These are phyloP conservation scores for Fereydounia khargensis DNA, from an alignment of 1,284 basidiomycete genomes.

Conservation along the genomic window DNA sequence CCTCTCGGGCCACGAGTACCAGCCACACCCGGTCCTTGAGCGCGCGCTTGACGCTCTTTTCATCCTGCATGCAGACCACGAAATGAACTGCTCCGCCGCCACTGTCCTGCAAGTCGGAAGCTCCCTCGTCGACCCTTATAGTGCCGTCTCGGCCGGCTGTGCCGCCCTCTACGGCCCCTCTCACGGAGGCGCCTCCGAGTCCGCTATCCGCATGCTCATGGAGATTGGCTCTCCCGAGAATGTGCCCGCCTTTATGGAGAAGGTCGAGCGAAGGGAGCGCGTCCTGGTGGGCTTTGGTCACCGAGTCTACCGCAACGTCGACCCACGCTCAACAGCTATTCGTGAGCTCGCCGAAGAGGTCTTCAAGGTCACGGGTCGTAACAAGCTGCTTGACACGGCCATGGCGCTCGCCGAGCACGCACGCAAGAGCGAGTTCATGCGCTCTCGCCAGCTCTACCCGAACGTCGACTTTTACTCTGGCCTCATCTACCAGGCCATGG, in stretches of 20 bases:
- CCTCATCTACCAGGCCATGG: constrained; percentile 81
- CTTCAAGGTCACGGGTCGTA: constrained; percentile 66
- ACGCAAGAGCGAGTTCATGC: constrained; percentile 77
- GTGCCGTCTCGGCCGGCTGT: constrained; percentile 63
- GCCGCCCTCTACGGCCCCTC: constrained; percentile 65
- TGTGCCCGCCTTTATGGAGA: constrained; percentile 59
- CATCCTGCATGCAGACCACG: constrained; percentile 76
- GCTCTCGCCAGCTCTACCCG: constrained; percentile 3
- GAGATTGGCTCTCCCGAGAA: constrained; percentile 4
- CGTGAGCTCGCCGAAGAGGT: constrained; percentile 82
- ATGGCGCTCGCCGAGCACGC: constrained; percentile 82
- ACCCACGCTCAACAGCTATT: constrained; percentile 82
- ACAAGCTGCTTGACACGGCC: constrained; percentile 77
- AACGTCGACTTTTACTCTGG: constrained; percentile 58
- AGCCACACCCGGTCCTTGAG: constrained; percentile 74
- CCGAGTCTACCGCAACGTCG: constrained; percentile 62
- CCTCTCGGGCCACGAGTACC: constrained; percentile 66
- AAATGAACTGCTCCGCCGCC: constrained; percentile 78
- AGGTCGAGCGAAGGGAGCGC: constrained; percentile 79
- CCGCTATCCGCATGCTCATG: constrained; percentile 3
- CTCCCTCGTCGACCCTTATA: constrained; percentile 81
- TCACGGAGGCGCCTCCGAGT: constrained; percentile 62
- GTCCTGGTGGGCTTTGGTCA: constrained; percentile 83
- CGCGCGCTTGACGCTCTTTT: constrained; percentile 81
- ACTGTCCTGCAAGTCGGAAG: constrained; percentile 75